Base-by-base conservation (phyloP, 140 eudicot genomes). In the Senecio squalidus region DNA sequence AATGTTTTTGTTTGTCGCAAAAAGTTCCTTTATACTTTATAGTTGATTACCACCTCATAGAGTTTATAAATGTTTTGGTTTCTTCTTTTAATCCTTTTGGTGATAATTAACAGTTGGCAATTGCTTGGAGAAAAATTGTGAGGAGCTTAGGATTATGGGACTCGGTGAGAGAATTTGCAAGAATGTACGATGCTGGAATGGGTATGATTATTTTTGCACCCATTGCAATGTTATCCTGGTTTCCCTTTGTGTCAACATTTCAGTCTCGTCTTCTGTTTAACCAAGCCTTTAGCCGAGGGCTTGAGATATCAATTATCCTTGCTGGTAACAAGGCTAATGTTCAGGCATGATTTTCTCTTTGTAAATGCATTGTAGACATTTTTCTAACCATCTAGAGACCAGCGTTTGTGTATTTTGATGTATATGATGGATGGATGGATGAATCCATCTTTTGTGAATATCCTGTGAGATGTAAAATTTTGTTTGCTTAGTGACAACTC, bases 291-390 rank as follows among this genome's bases (percentile, higher is more conserved):
- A 92, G 98, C 44, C 96, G 98, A 9, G 98, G 98, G 14, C 79
- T 92, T 23, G 98, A 92, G 86, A 92, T 92, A 17, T 92, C 98
- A 21, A 76, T 88, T 73, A 92, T 92, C 68, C 92, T 92, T 65
- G 98, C 98, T 65, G 98, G 98, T 20, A 92, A 92, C 95, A 92
- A 92, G 60, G 98, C 98, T 26, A 92, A 92, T 34, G 88, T 92
- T 56, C 76, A 84, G 72, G 40, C 81, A 2, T 76, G 59, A 76
- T 55, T 40, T 28, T 29, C 6, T 27, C 49, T n/a, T n/a, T 13
- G 27, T 49, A 64, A 26, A 64, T 63, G 68, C 8, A 21, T 62
- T 6, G 29, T 62, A 11, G 29, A 20, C 6, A n/a, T 44, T 16
- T 53, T 16, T 53, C 33, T 34, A 31, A 58, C 67, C 21, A 33